Percentiles rank a stretch among this genome's conserved stretches.
Evolutionary conservation across 768 basidiomycete genomes (phyloP).

Genomic region (Mycena latifolia): DNA sequence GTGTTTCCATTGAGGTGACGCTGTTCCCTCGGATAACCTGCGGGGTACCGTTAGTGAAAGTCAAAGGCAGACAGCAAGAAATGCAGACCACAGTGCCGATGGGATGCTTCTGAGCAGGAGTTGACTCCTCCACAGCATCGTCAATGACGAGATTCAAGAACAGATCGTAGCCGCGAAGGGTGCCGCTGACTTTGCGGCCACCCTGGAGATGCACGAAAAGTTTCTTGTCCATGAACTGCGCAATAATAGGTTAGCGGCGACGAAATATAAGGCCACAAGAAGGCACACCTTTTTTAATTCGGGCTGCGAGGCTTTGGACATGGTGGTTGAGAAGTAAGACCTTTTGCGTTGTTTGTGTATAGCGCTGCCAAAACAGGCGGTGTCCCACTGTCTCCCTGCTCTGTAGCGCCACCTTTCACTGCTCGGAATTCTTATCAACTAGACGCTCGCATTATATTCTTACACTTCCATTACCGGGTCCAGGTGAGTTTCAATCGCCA

Average conservation of each 20-base stretch:
- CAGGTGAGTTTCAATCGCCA: conserved; percentile 11
- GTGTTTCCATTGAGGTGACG: conserved; percentile 37
- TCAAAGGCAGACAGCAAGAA: background rate
- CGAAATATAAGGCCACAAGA: conserved; percentile 7
- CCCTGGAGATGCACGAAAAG: conserved; percentile 95
- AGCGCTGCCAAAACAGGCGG: background rate
- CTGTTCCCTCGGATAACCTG: conserved; percentile 38
- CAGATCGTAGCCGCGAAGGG: conserved; percentile 96
- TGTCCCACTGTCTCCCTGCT: background rate
- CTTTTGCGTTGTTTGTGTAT: conserved; percentile 17
- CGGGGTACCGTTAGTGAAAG: background rate
- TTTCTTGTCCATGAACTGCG: conserved; percentile 98
- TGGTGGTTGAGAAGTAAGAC: conserved; percentile 46
- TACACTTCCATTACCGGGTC: background rate
- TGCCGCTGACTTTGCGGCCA: conserved; percentile 95
- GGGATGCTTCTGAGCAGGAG: conserved; percentile 89
- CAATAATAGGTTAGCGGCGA: conserved; percentile 5
- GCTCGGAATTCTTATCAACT: background rate
- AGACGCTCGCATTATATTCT: background rate
- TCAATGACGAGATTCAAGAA: conserved; percentile 99
- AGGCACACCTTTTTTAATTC: conserved; percentile 94
- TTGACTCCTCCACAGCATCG: conserved; percentile 92
- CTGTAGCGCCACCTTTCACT: background rate
- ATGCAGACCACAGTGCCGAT: conserved; percentile 90
- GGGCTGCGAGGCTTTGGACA: conserved; percentile 97